Conservation (phyloP, 305 asterid genomes). For the Fraxinus platypoda region DNA sequence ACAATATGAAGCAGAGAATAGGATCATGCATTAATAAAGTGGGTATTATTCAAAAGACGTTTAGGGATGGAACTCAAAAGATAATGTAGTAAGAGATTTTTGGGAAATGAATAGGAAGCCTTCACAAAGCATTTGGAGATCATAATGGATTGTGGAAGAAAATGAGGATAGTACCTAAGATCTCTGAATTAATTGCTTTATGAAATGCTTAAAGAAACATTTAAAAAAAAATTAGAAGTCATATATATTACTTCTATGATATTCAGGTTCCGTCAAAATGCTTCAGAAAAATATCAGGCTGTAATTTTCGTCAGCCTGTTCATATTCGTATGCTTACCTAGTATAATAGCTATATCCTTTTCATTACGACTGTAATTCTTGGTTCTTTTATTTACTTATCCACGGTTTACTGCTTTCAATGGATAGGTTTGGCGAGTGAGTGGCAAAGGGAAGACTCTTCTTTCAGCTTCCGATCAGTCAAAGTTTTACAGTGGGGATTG, state of each 20-base stretch:
- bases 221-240: not conserved
- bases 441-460: slow-evolving; percentile 69
- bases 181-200: slow-evolving; percentile 9
- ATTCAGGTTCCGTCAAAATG: not conserved
- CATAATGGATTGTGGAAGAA: not conserved
- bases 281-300: not conserved
- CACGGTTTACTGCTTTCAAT: slow-evolving; percentile 23
- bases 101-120: slow-evolving; percentile 5
- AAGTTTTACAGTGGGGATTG: slow-evolving; percentile 97
- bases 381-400: slow-evolving; percentile 16
- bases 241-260: not conserved
- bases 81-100: not conserved
- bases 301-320: not conserved
- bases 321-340: slow-evolving; percentile 9
- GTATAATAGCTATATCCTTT: not conserved
- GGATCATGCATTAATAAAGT: not conserved
- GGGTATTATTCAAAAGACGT: not conserved
- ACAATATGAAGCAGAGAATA: not conserved
- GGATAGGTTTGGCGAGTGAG: slow-evolving; percentile 91
- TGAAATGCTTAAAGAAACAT: slow-evolving; percentile 4
- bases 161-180: not conserved
- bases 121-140: slow-evolving; percentile 8
- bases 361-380: slow-evolving; percentile 1
- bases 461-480: slow-evolving; percentile 67
- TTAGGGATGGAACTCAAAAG: not conserved